Evolutionary conservation across 139 green algal species (phyloP), one percentile per base, ranked within the genome.

Genomic region (Marvania coccoides): DNA sequence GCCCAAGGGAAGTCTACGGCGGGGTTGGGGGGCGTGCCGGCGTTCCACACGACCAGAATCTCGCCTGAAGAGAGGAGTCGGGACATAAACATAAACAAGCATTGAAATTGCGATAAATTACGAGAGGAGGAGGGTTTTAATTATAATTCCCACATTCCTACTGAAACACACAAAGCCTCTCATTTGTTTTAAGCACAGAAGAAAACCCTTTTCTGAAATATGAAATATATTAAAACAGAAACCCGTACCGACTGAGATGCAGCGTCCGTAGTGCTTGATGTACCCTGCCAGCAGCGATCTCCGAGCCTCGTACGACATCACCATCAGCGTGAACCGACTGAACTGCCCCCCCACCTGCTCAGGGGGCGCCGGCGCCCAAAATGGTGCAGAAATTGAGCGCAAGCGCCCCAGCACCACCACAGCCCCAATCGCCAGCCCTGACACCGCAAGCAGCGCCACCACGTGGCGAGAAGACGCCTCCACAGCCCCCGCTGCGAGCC

Each of bases 171-270:
- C 38, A 19, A 12, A 19, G 23, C n/a, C 35, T 28, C 33, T 58
- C 75, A 70, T 14, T 76, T 76, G 70, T 82, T 82, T 70, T 70
- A 79, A n/a, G 79, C 70, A 12, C 78, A 47, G 35, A 82, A 58
- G 23, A 82, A 74, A 6, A 74, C 66, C 0, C 31, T n/a, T n/a
- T n/a, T n/a, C n/a, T n/a, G n/a, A n/a, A n/a, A n/a, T n/a, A n/a
- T n/a, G n/a, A n/a, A n/a, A n/a, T n/a, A n/a, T n/a, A n/a, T n/a
- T n/a, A n/a, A n/a, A n/a, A n/a, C n/a, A n/a, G n/a, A n/a, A n/a
- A n/a, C n/a, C n/a, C n/a, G n/a, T n/a, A n/a, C n/a, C 47, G 36
- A 83, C 79, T 2, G 71, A 79, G 28, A 67, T 15, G 55, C 79
- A 85, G 33, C 67, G 68, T 6, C 29, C 58, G 72, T 85, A 85